A percentile compares a stretch with the other conserved stretches of the same genome.
Conservation (phyloP, 768 basidiomycete genomes). For the Lanmaoa pseudosensibilis region DNA sequence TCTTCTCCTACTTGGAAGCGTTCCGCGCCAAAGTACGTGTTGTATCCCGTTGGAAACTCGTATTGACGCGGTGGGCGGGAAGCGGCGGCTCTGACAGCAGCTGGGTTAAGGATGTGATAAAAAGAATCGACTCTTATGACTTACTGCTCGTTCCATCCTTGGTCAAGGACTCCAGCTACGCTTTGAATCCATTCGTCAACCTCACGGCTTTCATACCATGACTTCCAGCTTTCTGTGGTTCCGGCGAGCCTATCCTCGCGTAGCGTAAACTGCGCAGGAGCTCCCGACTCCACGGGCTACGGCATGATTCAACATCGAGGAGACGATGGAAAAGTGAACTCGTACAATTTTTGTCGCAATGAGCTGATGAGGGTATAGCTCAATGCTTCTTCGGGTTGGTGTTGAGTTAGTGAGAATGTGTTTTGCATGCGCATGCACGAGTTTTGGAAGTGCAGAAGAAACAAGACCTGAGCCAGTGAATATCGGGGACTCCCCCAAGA, state of each 20-base stretch:
- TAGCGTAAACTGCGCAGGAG: constrained; percentile 62
- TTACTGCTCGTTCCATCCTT: constrained; percentile 88
- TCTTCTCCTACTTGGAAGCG: constrained; percentile 85
- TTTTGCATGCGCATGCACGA: constrained; percentile 79
- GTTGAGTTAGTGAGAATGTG: constrained; percentile 58
- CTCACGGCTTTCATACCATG: constrained; percentile 77
- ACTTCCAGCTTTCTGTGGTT: constrained; percentile 80
- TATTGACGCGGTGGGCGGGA: constrained; percentile 65
- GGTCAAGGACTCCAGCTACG: constrained; percentile 80
- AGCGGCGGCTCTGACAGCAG: constrained; percentile 51
- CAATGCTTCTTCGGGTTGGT: constrained; percentile 54
- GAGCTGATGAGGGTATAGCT: constrained; percentile 83
- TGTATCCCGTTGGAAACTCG: constrained; percentile 96
- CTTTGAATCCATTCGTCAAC: constrained; percentile 95
- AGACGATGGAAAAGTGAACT: background rate
- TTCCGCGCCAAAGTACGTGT: constrained; percentile 76
- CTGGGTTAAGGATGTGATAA: background rate
- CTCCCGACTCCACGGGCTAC: constrained; percentile 74
- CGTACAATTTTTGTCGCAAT: constrained; percentile 76
- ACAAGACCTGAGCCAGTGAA: constrained; percentile 58
- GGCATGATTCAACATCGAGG: constrained; percentile 6
- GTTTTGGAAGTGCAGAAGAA: constrained; percentile 71
- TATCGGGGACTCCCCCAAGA: background rate
- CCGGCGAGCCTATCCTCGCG: constrained; percentile 71
- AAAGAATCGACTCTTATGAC: constrained; percentile 22